Evolutionary conservation across 2,329 filamentous ascomycete species (phyloP).

Genomic region (Trichoderma atrobrunneum): DNA sequence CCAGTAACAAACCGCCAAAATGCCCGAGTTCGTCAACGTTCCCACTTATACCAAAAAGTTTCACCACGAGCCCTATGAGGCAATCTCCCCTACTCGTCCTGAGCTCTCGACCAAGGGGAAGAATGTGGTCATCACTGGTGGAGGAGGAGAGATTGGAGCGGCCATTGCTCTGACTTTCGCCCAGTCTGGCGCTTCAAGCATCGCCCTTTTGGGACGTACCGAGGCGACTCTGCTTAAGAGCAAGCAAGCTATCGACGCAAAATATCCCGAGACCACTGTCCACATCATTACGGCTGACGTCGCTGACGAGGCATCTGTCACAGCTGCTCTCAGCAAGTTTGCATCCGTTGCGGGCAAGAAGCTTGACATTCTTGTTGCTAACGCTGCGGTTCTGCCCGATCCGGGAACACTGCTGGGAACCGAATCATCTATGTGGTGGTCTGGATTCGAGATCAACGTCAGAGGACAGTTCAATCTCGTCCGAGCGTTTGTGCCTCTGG

Average conservation of each 20-base stretch:
- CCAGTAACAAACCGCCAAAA: neutral
- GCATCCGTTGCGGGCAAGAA: slow-evolving; percentile 28
- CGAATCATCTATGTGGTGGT: slow-evolving; percentile 28
- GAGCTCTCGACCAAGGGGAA: slow-evolving; percentile 38
- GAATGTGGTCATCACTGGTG: slow-evolving; percentile 64
- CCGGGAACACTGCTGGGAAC: slow-evolving; percentile 19
- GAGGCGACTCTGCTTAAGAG: slow-evolving; percentile 31
- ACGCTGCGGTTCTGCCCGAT: slow-evolving; percentile 29
- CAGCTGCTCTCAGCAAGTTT: slow-evolving; percentile 22
- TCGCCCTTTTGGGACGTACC: slow-evolving; percentile 43
- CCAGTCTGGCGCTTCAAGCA: slow-evolving; percentile 36
- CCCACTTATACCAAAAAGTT: slow-evolving; percentile 16
- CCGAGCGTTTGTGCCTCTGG: slow-evolving; percentile 28
- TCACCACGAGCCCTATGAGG: slow-evolving; percentile 29
- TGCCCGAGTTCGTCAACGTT: neutral
- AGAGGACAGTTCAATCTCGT: slow-evolving; percentile 32
- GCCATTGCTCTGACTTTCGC: slow-evolving; percentile 58
- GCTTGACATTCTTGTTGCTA: slow-evolving; percentile 38
- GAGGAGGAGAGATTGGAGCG: slow-evolving; percentile 60
- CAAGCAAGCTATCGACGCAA: slow-evolving; percentile 42
- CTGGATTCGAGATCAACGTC: slow-evolving; percentile 30
- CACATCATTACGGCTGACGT: slow-evolving; percentile 34
- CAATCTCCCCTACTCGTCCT: slow-evolving; percentile 34
- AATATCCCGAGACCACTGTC: slow-evolving; percentile 48
- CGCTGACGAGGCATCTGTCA: slow-evolving; percentile 26